A percentile compares a stretch with the other conserved stretches of the same genome.
phyloP scores from a whole-genome alignment of 495 filamentous ascomycete genomes.

The Thozetella sp. region DNA sequence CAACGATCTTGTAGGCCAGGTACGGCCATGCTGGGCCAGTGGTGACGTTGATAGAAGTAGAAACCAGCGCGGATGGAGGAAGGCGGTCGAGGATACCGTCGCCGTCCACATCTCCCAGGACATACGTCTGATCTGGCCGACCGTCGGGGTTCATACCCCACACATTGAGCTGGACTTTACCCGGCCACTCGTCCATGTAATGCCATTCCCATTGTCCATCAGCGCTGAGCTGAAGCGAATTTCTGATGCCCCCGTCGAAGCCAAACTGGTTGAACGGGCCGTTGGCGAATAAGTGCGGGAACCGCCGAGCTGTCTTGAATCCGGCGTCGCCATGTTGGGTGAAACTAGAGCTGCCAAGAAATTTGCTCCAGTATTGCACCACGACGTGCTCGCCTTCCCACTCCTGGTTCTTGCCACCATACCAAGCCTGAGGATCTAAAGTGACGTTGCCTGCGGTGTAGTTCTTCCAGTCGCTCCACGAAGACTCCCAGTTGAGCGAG shows the following conservation, averaged over 20 bases:
- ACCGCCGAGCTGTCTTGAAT: constrained; percentile 47
- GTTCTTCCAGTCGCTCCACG: constrained; percentile 59
- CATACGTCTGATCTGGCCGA: constrained; percentile 57
- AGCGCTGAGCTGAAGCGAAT: constrained; percentile 52
- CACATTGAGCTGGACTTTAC: constrained; percentile 63
- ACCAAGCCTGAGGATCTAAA: constrained; percentile 53
- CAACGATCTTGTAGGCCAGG: constrained; percentile 55
- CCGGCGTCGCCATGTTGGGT: constrained; percentile 63
- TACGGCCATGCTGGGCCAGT: constrained; percentile 54
- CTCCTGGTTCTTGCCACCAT: constrained; percentile 59
- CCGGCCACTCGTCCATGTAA: constrained; percentile 68
- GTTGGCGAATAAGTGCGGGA: constrained; percentile 67
- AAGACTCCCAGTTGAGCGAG: constrained; percentile 61
- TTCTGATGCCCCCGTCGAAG: constrained; percentile 64
- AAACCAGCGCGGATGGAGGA: constrained; percentile 59
- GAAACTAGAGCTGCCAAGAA: constrained; percentile 66
- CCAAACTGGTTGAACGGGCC: constrained; percentile 71
- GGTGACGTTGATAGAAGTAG: constrained; percentile 64
- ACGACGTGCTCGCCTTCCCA: constrained; percentile 70
- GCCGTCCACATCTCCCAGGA: constrained; percentile 61
- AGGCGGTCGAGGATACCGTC: constrained; percentile 66
- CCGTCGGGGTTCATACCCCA: constrained; percentile 73
- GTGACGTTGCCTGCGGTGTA: constrained; percentile 52
- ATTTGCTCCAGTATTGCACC: constrained; percentile 69
- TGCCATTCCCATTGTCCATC: constrained; percentile 62